Conservation (phyloP, 2,329 filamentous ascomycete species). For the Ilyonectria robusta region DNA sequence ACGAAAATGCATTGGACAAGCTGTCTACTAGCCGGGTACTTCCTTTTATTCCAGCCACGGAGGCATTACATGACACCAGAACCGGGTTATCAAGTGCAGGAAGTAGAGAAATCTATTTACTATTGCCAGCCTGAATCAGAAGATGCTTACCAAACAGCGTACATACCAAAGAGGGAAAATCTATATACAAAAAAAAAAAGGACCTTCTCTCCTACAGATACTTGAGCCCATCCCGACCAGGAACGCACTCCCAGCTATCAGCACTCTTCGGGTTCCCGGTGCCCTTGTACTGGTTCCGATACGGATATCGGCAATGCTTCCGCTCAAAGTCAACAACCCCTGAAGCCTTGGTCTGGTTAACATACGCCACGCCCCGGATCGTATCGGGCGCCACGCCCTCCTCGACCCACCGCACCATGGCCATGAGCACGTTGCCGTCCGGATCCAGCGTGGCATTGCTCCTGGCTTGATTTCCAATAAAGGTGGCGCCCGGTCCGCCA, state of each 20-base stretch:
- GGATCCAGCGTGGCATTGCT: constrained; percentile 46
- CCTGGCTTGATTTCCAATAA: constrained; percentile 46
- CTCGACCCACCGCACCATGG: constrained; percentile 66
- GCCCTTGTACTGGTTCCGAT: constrained; percentile 49
- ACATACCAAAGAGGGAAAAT: too few species aligned
- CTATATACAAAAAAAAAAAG: too few species aligned
- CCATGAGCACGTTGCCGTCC: constrained; percentile 61
- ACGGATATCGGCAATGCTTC: constrained; percentile 54
- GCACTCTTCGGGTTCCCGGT: constrained; percentile 43
- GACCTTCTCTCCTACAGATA: too few species aligned
- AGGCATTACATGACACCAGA: too few species aligned
- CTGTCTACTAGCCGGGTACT: too few species aligned
- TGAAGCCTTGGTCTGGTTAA: constrained; percentile 37
- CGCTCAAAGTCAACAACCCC: constrained; percentile 46
- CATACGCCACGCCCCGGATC: constrained; percentile 53
- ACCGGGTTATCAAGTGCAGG: too few species aligned
- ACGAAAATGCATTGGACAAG: too few species aligned
- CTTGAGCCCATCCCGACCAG: too few species aligned
- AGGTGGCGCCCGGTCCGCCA: constrained; percentile 60
- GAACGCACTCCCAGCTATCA: constrained; percentile 44
- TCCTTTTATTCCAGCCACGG: too few species aligned
- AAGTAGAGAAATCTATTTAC: too few species aligned
- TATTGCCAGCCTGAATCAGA: too few species aligned
- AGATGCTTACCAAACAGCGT: too few species aligned
- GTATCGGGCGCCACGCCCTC: constrained; percentile 57